Evolutionary conservation across 306 rosid genomes (phyloP).

Genomic region (Ammopiptanthus mongolicus): DNA sequence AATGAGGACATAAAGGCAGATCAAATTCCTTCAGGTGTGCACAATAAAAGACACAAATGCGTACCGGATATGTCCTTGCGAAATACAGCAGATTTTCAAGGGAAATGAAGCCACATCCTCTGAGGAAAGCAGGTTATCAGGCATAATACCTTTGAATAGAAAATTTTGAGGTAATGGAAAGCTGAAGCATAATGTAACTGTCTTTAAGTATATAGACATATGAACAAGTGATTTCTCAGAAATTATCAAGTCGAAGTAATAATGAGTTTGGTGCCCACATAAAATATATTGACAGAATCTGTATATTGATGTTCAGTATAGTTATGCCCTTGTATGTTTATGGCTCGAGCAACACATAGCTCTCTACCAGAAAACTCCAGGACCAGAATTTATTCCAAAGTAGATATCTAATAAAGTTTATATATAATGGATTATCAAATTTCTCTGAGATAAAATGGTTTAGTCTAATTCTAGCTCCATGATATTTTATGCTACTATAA

Average conservation of each 20-base stretch:
- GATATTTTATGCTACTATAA: neutral
- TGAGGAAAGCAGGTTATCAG: slow-evolving; percentile 53
- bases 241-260: neutral
- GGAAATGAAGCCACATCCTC: slow-evolving; percentile 89
- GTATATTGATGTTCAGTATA: neutral
- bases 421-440: neutral
- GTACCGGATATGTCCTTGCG: slow-evolving; percentile 83
- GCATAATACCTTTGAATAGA: slow-evolving; percentile 26
- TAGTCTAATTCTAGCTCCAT: neutral
- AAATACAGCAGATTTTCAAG: slow-evolving; percentile 87
- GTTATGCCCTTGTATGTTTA: neutral
- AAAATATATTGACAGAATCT: neutral
- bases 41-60: slow-evolving; percentile 22
- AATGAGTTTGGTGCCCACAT: neutral
- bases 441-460: neutral
- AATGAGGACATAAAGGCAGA: slow-evolving; percentile 1
- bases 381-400: neutral
- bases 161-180: slow-evolving; percentile 1
- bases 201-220: neutral
- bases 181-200: slow-evolving; percentile 10
- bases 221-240: neutral
- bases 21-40: neutral
- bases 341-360: neutral
- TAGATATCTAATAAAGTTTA: neutral
- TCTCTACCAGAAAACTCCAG: neutral